phyloP scores from a whole-genome alignment of 352 stramenopile genomes.

The Phytophthora multivora region DNA sequence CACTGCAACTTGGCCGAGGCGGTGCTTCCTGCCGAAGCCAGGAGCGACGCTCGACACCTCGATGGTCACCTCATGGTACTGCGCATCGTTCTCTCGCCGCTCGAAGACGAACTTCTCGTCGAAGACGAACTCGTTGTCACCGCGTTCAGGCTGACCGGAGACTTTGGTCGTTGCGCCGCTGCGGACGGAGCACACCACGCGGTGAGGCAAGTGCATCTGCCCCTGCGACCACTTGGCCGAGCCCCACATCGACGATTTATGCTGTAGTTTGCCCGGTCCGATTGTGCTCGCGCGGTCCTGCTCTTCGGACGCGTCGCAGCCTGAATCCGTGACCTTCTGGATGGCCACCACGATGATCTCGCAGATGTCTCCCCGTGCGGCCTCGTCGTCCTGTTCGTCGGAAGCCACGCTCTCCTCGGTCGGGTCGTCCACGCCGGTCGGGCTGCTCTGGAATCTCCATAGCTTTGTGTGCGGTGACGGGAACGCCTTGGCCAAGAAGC shows the following conservation, averaged over 20 bases:
- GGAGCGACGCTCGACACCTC: slow-evolving; percentile 30
- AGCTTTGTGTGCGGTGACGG: slow-evolving; percentile 29
- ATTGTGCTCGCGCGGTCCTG: slow-evolving; percentile 10
- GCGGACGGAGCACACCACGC: slow-evolving; percentile 32
- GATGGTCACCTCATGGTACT: slow-evolving; percentile 41
- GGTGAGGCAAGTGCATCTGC: slow-evolving; percentile 22
- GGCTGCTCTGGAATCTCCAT: slow-evolving; percentile 34
- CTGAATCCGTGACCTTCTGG: slow-evolving; percentile 30
- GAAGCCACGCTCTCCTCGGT: slow-evolving; percentile 19
- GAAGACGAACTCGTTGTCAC: slow-evolving; percentile 34
- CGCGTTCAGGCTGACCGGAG: slow-evolving; percentile 26
- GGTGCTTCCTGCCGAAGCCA: slow-evolving; percentile 31
- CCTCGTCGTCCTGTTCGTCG: slow-evolving; percentile 11
- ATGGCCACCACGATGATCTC: slow-evolving; percentile 51
- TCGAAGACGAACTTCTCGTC: slow-evolving; percentile 57
- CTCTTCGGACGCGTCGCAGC: background rate
- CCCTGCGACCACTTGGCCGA: slow-evolving; percentile 26
- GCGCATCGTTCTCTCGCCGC: slow-evolving; percentile 31
- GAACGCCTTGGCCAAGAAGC: slow-evolving; percentile 43
- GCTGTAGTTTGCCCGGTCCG: slow-evolving; percentile 2
- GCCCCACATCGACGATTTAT: slow-evolving; percentile 27
- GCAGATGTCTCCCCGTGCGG: slow-evolving; percentile 31
- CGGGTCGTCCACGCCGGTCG: slow-evolving; percentile 31
- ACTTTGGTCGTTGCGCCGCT: slow-evolving; percentile 36
- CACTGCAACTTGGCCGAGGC: slow-evolving; percentile 37